Percentiles rank a stretch among this genome's conserved stretches.
phyloP scores from a whole-genome alignment of 257 asterid species.

The Ocimum tenuiflorum region DNA sequence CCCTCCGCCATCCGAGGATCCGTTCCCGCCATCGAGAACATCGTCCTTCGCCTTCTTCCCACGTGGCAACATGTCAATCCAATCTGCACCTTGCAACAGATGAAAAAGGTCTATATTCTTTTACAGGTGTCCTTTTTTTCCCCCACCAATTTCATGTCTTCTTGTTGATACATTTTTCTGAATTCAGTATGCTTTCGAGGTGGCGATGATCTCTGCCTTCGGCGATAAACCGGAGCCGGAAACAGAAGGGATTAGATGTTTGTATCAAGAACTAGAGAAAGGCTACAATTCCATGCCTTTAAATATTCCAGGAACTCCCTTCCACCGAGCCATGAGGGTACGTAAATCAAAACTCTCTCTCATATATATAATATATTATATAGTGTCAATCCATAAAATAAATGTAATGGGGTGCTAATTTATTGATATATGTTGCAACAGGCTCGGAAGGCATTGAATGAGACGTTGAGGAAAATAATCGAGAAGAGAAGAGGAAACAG shows the following conservation, averaged over 20 bases:
- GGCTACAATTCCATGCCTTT: slow-evolving; percentile 74
- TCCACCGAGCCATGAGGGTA: slow-evolving; percentile 58
- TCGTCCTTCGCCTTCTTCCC: slow-evolving; percentile 34
- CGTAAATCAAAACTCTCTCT: background rate
- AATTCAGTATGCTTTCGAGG: slow-evolving; percentile 62
- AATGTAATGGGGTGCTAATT: too few relatives aligned
- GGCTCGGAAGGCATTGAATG: slow-evolving; percentile 52
- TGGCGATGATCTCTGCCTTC: slow-evolving; percentile 53
- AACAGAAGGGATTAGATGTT: slow-evolving; percentile 31
- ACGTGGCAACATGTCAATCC: slow-evolving; percentile 33
- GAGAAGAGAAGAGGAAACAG: slow-evolving; percentile 36
- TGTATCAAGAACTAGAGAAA: slow-evolving; percentile 44
- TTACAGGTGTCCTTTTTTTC: background rate
- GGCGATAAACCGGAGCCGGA: slow-evolving; percentile 34
- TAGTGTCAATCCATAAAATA: too few relatives aligned
- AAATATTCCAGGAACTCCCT: slow-evolving; percentile 53
- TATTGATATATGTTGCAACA: background rate
- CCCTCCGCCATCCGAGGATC: slow-evolving; percentile 37
- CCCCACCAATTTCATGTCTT: too few relatives aligned
- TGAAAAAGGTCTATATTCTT: slow-evolving; percentile 41
- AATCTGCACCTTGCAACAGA: slow-evolving; percentile 40
- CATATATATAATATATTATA: too few relatives aligned
- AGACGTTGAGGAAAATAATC: slow-evolving; percentile 35
- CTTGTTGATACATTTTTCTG: too few relatives aligned
- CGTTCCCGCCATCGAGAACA: slow-evolving; percentile 31